A percentile compares a stretch with the other conserved stretches of the same genome.
These are phyloP conservation scores for Lithocarpus polystachyus DNA, from an alignment of 306 rosid genomes.

Conservation along the genomic window DNA sequence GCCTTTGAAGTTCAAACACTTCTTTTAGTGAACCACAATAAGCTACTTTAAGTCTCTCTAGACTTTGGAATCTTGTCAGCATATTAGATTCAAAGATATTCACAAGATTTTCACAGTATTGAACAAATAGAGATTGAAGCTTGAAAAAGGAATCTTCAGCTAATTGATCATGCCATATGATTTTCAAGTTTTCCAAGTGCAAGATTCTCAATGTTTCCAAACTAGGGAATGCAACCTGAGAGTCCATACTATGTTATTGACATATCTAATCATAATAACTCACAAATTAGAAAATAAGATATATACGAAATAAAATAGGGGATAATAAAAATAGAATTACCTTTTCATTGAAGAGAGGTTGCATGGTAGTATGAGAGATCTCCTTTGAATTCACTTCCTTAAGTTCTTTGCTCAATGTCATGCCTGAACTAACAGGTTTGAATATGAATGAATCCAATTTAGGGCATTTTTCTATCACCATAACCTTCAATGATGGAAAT, in stretches of 20 bases:
- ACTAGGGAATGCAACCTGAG: slow-evolving; percentile 5
- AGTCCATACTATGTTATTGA: neutral
- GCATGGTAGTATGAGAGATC: too few species aligned
- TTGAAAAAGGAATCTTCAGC: neutral
- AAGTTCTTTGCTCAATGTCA: too few species aligned
- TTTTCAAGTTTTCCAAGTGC: neutral
- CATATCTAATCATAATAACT: too few species aligned
- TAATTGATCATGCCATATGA: slow-evolving; percentile 2
- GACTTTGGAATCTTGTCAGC: neutral
- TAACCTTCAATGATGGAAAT: too few species aligned
- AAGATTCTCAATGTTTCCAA: neutral
- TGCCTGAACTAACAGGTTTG: too few species aligned
- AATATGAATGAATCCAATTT: too few species aligned
- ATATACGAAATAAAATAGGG: too few species aligned
- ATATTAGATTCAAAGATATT: neutral
- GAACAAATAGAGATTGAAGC: neutral
- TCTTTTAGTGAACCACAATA: neutral
- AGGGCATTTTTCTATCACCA: too few species aligned
- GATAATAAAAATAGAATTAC: too few species aligned
- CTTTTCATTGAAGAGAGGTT: too few species aligned
- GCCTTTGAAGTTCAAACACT: neutral
- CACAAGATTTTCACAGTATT: neutral
- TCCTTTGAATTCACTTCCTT: too few species aligned
- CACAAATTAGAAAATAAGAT: too few species aligned
- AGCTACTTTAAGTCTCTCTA: neutral